Evolutionary conservation across 139 green algal genomes (phyloP), one percentile per base, ranked within the genome.

Genomic region (Ostreobium quekettii): DNA sequence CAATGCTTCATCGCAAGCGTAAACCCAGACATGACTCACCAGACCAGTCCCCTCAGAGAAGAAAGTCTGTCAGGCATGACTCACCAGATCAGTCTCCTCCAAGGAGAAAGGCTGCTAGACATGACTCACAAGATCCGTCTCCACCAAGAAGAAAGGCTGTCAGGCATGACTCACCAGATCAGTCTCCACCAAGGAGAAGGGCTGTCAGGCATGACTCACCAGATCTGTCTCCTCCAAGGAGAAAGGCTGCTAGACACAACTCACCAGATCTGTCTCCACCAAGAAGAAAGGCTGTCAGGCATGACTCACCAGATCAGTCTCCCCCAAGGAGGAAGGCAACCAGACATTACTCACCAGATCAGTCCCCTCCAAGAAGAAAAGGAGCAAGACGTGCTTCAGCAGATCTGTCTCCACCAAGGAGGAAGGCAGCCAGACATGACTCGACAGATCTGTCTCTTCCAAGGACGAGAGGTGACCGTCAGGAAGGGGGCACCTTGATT

Each of bases 331-430:
- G 53, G 19, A 7, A 48, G 29, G 5, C 42, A 31, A 37, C 29
- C 31, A 62, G 7, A 19, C 53, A 62, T 26, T 37, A 8, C 15
- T 62, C 8, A 37, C 53, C 7, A 26, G 28, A 37, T 29, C 53
- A 30, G 28, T 26, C 7, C 53, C 31, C 26, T 31, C 59, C 29
- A 62, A 7, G 53, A 26, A 24, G 19, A 7, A 62, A 30, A 32
- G 53, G 31, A 35, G 53, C 7, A 36, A 7, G 7, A 26, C 8
- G 19, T 29, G 59, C 6, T 66, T 8, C 7, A 31, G 6, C 19
- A 39, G 61, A 68, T 56, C 36, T 68, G 26, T 68, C 61, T 31
- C 61, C 61, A 7, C 61, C 61, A 53, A 68, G 61, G 36, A 68
- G 26, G 36, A 5, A 35, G 11, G 11, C 15, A 26, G 42, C 15